phyloP scores from a whole-genome alignment of 2,329 filamentous ascomycete genomes.

The Xylariaceae sp. region DNA sequence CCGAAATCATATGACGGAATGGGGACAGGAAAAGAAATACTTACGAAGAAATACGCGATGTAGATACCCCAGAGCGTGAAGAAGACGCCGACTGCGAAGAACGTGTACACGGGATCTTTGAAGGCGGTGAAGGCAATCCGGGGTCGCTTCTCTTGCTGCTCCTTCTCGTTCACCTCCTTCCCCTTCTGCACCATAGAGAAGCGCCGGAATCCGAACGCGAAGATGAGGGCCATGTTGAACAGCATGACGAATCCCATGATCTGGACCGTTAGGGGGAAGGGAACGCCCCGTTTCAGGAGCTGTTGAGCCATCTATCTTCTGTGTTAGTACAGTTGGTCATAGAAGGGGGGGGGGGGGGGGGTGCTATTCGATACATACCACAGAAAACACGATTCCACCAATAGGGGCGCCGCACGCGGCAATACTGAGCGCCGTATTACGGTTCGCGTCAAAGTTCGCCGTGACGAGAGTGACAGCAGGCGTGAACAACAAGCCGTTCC shows the following conservation, averaged over 20 bases:
- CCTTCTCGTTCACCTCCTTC: no score
- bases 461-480: slow-evolving; percentile 34
- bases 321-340: not conserved
- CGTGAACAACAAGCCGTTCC: slow-evolving; percentile 38
- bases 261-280: slow-evolving; percentile 29
- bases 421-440: slow-evolving; percentile 33
- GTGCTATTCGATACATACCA: slow-evolving; percentile 17
- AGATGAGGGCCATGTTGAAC: slow-evolving; percentile 22
- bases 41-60: slow-evolving; percentile 42
- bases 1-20: not conserved
- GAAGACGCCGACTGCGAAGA: slow-evolving; percentile 32
- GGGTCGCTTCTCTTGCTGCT: slow-evolving; percentile 30
- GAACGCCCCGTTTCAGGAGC: slow-evolving; percentile 22
- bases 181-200: slow-evolving; percentile 21
- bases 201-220: slow-evolving; percentile 32
- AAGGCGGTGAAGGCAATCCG: slow-evolving; percentile 38
- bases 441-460: slow-evolving; percentile 31
- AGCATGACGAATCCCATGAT: slow-evolving; percentile 30
- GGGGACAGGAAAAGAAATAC: slow-evolving; percentile 7
- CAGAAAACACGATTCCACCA: slow-evolving; percentile 33
- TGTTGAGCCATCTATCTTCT: not conserved
- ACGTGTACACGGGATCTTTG: slow-evolving; percentile 34
- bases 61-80: slow-evolving; percentile 38
- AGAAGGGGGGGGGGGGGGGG: not conserved
- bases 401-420: slow-evolving; percentile 31